Conservation (phyloP, 352 stramenopile genomes). For the Pythium folliculosum region DNA sequence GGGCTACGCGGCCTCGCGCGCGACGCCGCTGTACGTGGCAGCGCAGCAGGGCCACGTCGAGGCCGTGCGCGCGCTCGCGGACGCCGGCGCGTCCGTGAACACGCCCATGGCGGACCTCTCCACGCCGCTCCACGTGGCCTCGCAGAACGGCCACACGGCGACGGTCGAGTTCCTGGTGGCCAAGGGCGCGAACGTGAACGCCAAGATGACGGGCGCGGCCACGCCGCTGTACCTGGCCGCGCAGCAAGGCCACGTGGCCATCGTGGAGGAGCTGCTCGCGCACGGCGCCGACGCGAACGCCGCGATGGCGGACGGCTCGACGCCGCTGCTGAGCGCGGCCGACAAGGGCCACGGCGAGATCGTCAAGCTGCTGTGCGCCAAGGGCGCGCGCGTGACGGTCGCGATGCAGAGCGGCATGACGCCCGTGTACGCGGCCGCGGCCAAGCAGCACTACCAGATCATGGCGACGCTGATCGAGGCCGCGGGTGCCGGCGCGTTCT, state of each 20-base stretch:
- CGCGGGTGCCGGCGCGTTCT: slow-evolving; percentile 9
- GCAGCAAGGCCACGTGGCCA: slow-evolving; percentile 56
- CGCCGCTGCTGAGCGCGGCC: slow-evolving; percentile 75
- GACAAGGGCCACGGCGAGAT: slow-evolving; percentile 75
- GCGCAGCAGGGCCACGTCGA: slow-evolving; percentile 48
- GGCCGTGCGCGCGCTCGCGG: slow-evolving; percentile 20
- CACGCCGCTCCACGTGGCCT: slow-evolving; percentile 75
- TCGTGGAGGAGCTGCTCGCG: slow-evolving; percentile 16
- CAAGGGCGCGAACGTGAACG: slow-evolving; percentile 53
- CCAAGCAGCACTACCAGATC: slow-evolving; percentile 46
- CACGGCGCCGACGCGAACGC: slow-evolving; percentile 34
- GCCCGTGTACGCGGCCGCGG: slow-evolving; percentile 74
- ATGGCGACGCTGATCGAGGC: slow-evolving; percentile 28
- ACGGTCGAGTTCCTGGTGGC: slow-evolving; percentile 58
- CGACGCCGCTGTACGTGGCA: slow-evolving; percentile 66
- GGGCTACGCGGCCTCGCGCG: slow-evolving; percentile 30
- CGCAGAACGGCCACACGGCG: slow-evolving; percentile 70
- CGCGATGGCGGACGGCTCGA: slow-evolving; percentile 76
- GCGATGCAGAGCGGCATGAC: slow-evolving; percentile 75
- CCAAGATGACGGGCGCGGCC: slow-evolving; percentile 40
- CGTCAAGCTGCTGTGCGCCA: slow-evolving; percentile 44
- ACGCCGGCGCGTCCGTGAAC: slow-evolving; percentile 21
- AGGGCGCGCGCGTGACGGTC: slow-evolving; percentile 53
- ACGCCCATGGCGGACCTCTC: slow-evolving; percentile 77
- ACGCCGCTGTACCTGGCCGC: slow-evolving; percentile 80